Base-by-base conservation (phyloP, 495 filamentous ascomycete species). In the Aspergillus affinis region DNA sequence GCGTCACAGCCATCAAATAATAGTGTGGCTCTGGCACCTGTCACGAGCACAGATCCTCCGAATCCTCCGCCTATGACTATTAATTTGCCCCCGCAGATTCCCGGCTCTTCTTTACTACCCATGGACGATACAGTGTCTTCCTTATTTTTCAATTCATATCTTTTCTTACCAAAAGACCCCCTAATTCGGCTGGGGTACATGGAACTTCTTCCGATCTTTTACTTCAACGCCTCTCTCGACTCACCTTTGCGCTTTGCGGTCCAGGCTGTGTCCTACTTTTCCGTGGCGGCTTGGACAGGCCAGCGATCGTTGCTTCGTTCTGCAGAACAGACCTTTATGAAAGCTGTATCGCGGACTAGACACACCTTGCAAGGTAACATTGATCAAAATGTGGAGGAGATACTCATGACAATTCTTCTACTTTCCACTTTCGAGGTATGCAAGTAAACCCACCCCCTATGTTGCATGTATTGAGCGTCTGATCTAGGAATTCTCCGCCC, bases 401-500 rank as follows among this genome's bases (percentile, higher is more conserved):
- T 84, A 13, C 67, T 90, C n/a, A 81, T 85, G 27, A 76, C 85
- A 0, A 81, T 89, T 21, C 70, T 90, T 45, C 65, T 88, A 27
- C 71, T 89, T 48, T 84, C 82, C 0, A 79, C 85, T n/a, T 90
- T 84, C 58, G 86, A 90, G 79, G 84, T 87, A 62, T 46, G 73
- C 70, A 4, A n/a, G 12, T 21, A 49, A 50, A 26, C 17, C 18
- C 17, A 45, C 20, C 17, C 15, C 23, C 20, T 17, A 23, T 23
- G 3, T 27, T 19, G 29, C 10, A 23, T 29, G 0, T 29, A 46
- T 19, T 59, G 21, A 48, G 23, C n/a, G 45, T 10, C 36, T 64
- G 9, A 51, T 17, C 7, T 26, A 76, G 74, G 70, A 75, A 61
- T 71, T 76, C 20, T 55, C 59, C 10, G 66, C 72, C 1, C 60